A percentile compares a stretch with the other conserved stretches of the same genome.
These are phyloP conservation scores for Chaetoceros tenuissimus DNA, from an alignment of 108 stramenopile species.

Conservation along the genomic window DNA sequence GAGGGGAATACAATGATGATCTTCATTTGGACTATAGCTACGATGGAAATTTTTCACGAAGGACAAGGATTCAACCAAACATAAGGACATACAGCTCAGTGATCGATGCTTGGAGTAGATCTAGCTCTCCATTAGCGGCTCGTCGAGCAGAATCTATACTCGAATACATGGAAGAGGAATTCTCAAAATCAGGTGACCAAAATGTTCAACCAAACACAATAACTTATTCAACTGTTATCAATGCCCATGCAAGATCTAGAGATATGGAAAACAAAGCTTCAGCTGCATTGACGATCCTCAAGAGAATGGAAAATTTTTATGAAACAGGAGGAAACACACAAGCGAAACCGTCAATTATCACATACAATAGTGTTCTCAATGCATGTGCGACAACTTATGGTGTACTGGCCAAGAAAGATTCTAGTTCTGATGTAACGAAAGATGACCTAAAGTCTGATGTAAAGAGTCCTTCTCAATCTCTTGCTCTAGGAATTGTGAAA, in stretches of 20 bases:
- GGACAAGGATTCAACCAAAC: slow-evolving; percentile 9
- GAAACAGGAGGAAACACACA: slow-evolving; percentile 18
- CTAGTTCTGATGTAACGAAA: too few relatives aligned
- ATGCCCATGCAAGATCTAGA: slow-evolving; percentile 27
- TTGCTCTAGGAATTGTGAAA: slow-evolving; percentile 4
- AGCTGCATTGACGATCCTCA: slow-evolving; percentile 25
- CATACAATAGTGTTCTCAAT: slow-evolving; percentile 41
- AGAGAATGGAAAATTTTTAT: slow-evolving; percentile 34
- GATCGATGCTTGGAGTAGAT: slow-evolving; percentile 32
- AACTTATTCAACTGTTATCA: slow-evolving; percentile 35
- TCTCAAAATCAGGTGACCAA: slow-evolving; percentile 10
- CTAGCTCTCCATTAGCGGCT: slow-evolving; percentile 8
- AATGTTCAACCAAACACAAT: slow-evolving; percentile 26
- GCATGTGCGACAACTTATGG: slow-evolving; percentile 23
- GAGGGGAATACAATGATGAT: too few relatives aligned
- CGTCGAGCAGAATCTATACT: slow-evolving; percentile 21
- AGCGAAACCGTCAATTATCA: slow-evolving; percentile 29
- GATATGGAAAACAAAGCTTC: slow-evolving; percentile 27
- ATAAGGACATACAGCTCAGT: slow-evolving; percentile 10
- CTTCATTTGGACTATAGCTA: too few relatives aligned
- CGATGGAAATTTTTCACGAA: too few relatives aligned
- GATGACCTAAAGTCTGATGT: too few relatives aligned
- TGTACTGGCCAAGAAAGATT: background rate
- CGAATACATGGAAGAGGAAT: slow-evolving; percentile 16
- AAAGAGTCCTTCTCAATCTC: too few relatives aligned